These are phyloP conservation scores for Auriscalpium orientale DNA, from an alignment of 768 basidiomycete genomes.

Conservation along the genomic window DNA sequence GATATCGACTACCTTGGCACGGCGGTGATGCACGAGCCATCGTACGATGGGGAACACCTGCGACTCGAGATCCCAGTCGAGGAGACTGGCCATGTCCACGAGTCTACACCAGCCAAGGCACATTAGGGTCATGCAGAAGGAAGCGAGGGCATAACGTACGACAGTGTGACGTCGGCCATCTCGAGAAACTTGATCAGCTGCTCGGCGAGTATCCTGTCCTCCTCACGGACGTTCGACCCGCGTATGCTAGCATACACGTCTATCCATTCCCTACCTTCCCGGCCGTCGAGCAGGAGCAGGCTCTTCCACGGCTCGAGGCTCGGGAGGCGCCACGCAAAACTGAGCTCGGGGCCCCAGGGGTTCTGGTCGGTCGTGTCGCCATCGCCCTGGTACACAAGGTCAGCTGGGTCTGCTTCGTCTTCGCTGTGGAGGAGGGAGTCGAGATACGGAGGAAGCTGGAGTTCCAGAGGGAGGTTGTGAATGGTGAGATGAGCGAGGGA, in stretches of 20 bases:
- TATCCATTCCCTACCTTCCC: constrained; percentile 35
- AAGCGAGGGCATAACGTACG: constrained; percentile 39
- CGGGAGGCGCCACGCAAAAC: constrained; percentile 67
- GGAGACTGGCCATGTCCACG: constrained; percentile 67
- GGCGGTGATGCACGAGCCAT: constrained; percentile 84
- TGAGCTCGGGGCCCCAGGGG: constrained; percentile 62
- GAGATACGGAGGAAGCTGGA: constrained; percentile 80
- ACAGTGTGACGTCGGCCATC: constrained; percentile 63
- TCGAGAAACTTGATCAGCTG: constrained; percentile 72
- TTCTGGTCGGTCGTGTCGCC: constrained; percentile 38
- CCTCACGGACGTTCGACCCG: constrained; percentile 50
- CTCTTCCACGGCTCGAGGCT: constrained; percentile 88
- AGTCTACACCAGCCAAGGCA: constrained; percentile 35
- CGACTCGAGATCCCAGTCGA: constrained; percentile 77
- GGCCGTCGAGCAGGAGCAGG: constrained; percentile 63
- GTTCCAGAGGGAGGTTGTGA: constrained; percentile 71
- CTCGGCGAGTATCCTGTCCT: constrained; percentile 62
- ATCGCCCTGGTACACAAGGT: constrained; percentile 41
- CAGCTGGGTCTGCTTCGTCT: constrained; percentile 44
- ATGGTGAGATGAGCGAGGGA: constrained; percentile 74
- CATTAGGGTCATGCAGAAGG: background rate
- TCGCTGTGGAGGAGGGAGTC: constrained; percentile 63
- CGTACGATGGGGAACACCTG: constrained; percentile 89
- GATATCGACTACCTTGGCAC: constrained; percentile 84
- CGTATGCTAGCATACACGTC: constrained; percentile 52